phyloP scores from a whole-genome alignment of 179 eudicot species.

The Beta corolliflora region DNA sequence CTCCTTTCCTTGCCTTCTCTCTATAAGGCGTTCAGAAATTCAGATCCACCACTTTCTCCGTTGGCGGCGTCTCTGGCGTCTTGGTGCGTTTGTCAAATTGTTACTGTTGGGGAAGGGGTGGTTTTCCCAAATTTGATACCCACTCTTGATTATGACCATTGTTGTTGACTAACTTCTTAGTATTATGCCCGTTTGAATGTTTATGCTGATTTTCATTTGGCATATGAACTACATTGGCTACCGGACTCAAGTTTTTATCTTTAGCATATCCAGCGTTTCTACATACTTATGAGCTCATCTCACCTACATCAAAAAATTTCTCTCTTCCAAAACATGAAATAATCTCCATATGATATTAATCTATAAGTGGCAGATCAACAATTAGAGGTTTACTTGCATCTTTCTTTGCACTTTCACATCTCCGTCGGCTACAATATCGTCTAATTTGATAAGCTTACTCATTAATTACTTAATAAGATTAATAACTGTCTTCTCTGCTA shows the following conservation, averaged over 20 bases:
- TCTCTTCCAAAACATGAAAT: background rate
- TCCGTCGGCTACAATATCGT: slow-evolving; percentile 72
- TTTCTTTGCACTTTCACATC: slow-evolving; percentile 88
- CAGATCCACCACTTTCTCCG: too few relatives aligned
- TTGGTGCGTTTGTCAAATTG: background rate
- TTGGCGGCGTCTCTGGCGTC: too few relatives aligned
- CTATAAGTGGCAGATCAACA: background rate
- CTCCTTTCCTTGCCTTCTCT: too few relatives aligned
- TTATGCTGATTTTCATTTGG: slow-evolving; percentile 25
- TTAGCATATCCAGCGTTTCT: slow-evolving; percentile 64
- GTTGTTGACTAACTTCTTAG: slow-evolving; percentile 16
- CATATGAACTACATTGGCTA: slow-evolving; percentile 27
- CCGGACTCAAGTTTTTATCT: slow-evolving; percentile 53
- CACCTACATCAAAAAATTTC: slow-evolving; percentile 40
- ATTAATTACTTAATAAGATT: slow-evolving; percentile 62
- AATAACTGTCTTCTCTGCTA: slow-evolving; percentile 57
- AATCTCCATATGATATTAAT: slow-evolving; percentile 24
- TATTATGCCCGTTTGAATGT: slow-evolving; percentile 18
- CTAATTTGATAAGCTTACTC: slow-evolving; percentile 82
- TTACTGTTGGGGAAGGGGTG: slow-evolving; percentile 40
- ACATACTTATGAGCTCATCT: slow-evolving; percentile 70
- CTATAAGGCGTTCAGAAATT: too few relatives aligned
- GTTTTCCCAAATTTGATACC: slow-evolving; percentile 32
- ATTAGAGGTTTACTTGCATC: slow-evolving; percentile 62
- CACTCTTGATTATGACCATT: slow-evolving; percentile 26